Evolutionary conservation across 371 early-diverging fungal genomes (phyloP), one percentile per base, ranked within the genome.

Genomic region (Mortierella sp.): DNA sequence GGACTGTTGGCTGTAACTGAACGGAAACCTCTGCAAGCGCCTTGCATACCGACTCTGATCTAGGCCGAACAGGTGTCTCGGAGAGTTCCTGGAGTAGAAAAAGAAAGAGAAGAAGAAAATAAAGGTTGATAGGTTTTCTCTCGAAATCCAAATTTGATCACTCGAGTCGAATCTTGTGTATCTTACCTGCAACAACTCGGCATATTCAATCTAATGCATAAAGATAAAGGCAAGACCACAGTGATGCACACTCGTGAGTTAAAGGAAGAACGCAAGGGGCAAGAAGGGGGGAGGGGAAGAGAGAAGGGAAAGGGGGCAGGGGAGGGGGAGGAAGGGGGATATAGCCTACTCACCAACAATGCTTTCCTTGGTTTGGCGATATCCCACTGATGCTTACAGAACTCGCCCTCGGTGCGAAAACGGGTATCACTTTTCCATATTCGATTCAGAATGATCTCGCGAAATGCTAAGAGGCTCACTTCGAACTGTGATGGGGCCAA

Each of bases 341-440:
- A 3, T 5, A 37, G 9, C 37, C 37, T 9, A 47, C 50, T 47
- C 71, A 72, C 79, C 63, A 79, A 23, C 4, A 50, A 19, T 0
- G 61, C 28, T 52, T 60, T 69, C 43, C 79, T 53, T 15, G 66
- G 52, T n/a, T 65, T 68, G 23, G 29, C 44, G 12, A 79, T 79
- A 21, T 70, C 62, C 79, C 79, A 79, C 7, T 72, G 66, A 7
- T 62, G 67, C 19, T 72, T 68, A 25, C 72, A 79, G 66, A 79
- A 79, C 19, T 79, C 79, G n/a, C 51, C 23, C 28, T 72, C 79
- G 43, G 23, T 72, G 60, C 66, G 66, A 16, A 59, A 72, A 28
- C 64, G 63, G 19, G 16, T 23, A 26, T 72, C 79, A 12, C 44
- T 26, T 51, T 73, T 79, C 79, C 79, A 79, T 5, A 72, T 60